Base-by-base conservation (phyloP, 139 green algal genomes). In the Raphidocelis subcapitata region DNA sequence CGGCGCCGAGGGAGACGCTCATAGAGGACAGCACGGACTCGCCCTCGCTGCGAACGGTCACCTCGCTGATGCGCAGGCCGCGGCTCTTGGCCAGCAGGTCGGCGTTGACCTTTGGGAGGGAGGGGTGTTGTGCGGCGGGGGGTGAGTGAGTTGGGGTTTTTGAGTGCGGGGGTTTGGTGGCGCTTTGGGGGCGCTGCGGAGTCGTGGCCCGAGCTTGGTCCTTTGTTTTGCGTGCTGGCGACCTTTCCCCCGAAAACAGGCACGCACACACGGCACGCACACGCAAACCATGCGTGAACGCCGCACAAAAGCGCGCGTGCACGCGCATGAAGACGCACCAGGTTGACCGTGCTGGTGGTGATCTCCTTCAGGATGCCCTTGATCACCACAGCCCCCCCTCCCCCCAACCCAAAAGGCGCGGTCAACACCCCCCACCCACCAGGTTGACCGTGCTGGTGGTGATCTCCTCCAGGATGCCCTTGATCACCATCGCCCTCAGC, bases 401-500 rank as follows among this genome's bases (percentile, higher is more conserved):
- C n/a, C n/a, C n/a, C n/a, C n/a, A n/a, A n/a, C n/a, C n/a, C n/a
- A n/a, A n/a, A n/a, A n/a, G n/a, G n/a, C n/a, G n/a, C n/a, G n/a
- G n/a, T n/a, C n/a, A n/a, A n/a, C n/a, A n/a, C n/a, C n/a, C n/a
- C n/a, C n/a, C n/a, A n/a, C 41, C 41, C 41, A 49, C 72, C 55
- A 78, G 65, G 72, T 78, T 78, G 72, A 85, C 81, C 20, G 74
- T 85, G 46, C 69, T 70, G 54, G 76, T 88, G 46, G 85, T 90
- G 72, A 82, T 84, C 41, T 83, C 67, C 84, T 96, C 88, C 57
- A 96, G 76, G 52, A 95, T 87, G 54, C 90, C 91, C 84, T 97
- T 96, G 80, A 98, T 87, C 8, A 97, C 89, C 83, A 93, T 98
- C 69, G 94, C 94, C 32, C 94, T 86, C 82, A 98, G 89, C 81